Evolutionary conservation across 495 filamentous ascomycete genomes (phyloP), one percentile per base, ranked within the genome.

Genomic region (Arthonia radiata): DNA sequence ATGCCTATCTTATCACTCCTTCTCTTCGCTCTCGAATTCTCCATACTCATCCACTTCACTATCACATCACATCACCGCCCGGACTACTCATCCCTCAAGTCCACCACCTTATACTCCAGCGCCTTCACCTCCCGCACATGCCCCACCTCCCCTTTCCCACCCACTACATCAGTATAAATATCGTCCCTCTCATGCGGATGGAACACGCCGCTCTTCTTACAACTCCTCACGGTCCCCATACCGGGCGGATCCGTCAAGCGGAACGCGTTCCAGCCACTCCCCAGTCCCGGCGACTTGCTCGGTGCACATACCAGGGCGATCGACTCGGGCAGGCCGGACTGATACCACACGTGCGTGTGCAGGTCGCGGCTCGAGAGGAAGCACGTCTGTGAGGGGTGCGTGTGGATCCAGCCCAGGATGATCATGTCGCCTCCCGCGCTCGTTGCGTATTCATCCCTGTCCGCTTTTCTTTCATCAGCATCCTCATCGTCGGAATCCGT

Each of bases 251-350:
- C 72, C 0, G 86, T 94, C 3, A 97, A 55, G 10, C 86, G 70
- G 44, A 94, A 97, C 8, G 82, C 66, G 13, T 83, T 89, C 64
- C 75, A 94, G 31, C 79, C 78, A 26, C 12, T 15, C 15, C 14
- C 13, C 19, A 25, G 44, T 35, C 43, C 32, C 14, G 29, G 19
- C 13, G 13, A 4, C 32, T 71, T 72, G 24, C 60, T 72, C 8
- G 86, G 86, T 16, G 89, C 78, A 48, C 89, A 94, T 24, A 97
- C 86, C 36, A 97, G 89, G 5, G 89, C 86, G 40, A 97, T 83
- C 40, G 74, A 82, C 54, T 97, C 86, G 10, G 76, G 66, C 43
- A 94, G 58, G 79, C 86, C 89, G 15, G 78, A 62, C 46, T 97
- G 86, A 45, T 92, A 94, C 12, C 78, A 79, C 17, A 62, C 61